Evolutionary conservation across 352 stramenopile genomes (phyloP).

Genomic region (Thalassiosira hispida): DNA sequence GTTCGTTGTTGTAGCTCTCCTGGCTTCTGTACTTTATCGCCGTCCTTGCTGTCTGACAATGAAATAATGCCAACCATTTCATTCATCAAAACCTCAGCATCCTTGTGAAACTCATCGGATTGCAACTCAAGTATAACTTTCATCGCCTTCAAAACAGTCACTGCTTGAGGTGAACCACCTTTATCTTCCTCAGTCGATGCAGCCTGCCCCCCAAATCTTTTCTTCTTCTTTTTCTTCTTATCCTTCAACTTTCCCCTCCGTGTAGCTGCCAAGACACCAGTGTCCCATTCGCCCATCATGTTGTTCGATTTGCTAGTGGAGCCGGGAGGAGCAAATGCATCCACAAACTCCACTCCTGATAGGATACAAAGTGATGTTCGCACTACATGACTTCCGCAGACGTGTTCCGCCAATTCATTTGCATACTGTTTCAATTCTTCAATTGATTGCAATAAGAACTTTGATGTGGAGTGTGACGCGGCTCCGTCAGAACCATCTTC

Average conservation of each 20-base stretch:
- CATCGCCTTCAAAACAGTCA: constrained; percentile 43
- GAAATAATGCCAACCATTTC: constrained; percentile 46
- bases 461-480: constrained; percentile 41
- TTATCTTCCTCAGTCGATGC: constrained; percentile 15
- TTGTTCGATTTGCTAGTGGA: constrained; percentile 16
- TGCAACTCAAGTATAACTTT: constrained; percentile 32
- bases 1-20: constrained; percentile 69
- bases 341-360: constrained; percentile 62
- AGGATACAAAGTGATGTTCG: constrained; percentile 75
- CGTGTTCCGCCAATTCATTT: constrained; percentile 70
- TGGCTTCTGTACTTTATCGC: constrained; percentile 26
- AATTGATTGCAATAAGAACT: constrained; percentile 56
- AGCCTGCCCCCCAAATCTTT: constrained; percentile 9
- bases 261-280: constrained; percentile 32
- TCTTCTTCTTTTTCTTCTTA: constrained; percentile 80
- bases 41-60: background rate
- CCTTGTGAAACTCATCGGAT: constrained; percentile 32
- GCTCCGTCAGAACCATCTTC: constrained; percentile 17
- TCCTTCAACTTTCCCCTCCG: constrained; percentile 65
- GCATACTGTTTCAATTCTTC: constrained; percentile 64
- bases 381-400: constrained; percentile 83
- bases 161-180: constrained; percentile 35
- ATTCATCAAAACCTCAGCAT: constrained; percentile 22
- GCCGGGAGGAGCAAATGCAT: constrained; percentile 29
- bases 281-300: constrained; percentile 37